Conservation (phyloP, 2,329 filamentous ascomycete genomes). For the Cladobotryum mycophilum region DNA sequence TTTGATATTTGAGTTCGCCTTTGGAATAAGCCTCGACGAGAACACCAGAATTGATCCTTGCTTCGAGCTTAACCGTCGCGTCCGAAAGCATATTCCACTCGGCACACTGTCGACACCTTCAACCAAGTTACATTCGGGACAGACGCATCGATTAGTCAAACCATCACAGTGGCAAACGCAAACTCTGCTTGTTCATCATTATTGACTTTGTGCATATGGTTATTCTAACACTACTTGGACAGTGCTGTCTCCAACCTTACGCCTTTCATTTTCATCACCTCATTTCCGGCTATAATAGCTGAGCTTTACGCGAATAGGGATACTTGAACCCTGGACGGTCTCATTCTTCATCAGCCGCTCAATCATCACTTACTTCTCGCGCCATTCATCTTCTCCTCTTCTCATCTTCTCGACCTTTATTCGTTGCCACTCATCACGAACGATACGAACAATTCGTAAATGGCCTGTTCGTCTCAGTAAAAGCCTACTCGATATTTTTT, state of each 20-base stretch:
- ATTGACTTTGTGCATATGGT: neutral
- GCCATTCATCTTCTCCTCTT: neutral
- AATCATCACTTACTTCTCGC: slow-evolving; percentile 10
- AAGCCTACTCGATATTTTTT: slow-evolving; percentile 12
- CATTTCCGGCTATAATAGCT: slow-evolving; percentile 1
- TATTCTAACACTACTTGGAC: neutral
- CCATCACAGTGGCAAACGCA: too few species aligned
- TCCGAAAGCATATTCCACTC: too few species aligned
- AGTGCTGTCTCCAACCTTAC: slow-evolving; percentile 2
- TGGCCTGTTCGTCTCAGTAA: slow-evolving; percentile 26
- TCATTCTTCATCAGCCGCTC: slow-evolving; percentile 9
- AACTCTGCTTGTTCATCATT: too few species aligned
- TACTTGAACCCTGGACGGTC: slow-evolving; percentile 5
- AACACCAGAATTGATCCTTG: too few species aligned
- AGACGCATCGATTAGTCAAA: too few species aligned
- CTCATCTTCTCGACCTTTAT: slow-evolving; percentile 4
- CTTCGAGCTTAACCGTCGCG: too few species aligned
- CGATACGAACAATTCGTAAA: slow-evolving; percentile 22
- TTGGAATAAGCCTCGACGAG: too few species aligned
- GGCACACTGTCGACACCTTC: too few species aligned
- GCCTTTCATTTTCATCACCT: slow-evolving; percentile 3
- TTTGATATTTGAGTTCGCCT: too few species aligned
- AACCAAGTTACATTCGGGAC: too few species aligned
- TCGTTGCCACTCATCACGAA: slow-evolving; percentile 16
- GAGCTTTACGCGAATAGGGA: slow-evolving; percentile 6